Evolutionary conservation across 257 asterid species (phyloP).

Genomic region (Solanum pinnatisectum): DNA sequence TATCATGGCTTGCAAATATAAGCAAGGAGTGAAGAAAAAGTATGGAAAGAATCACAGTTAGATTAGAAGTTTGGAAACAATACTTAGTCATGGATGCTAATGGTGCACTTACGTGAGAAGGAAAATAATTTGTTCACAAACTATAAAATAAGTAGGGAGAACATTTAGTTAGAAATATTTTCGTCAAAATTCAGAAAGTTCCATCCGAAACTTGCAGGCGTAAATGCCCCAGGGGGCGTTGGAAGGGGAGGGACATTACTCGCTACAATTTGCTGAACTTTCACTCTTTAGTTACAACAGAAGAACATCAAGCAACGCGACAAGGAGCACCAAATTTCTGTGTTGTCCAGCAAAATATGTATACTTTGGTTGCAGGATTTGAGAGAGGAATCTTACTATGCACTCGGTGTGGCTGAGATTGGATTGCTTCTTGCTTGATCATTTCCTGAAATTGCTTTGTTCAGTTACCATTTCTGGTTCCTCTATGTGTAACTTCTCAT

Average conservation of each 20-base stretch:
- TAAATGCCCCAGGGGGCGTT: not conserved
- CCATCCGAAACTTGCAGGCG: not conserved
- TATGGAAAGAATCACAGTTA: not conserved
- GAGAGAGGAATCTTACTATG: not conserved
- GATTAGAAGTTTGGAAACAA: not conserved
- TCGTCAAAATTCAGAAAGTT: not conserved
- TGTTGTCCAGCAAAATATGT: not conserved
- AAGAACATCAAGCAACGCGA: not conserved
- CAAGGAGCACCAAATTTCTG: not conserved
- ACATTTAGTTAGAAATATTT: not conserved
- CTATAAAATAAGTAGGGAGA: not conserved
- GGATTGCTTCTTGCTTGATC: not conserved
- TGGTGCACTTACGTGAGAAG: not conserved
- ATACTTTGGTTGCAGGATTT: not conserved
- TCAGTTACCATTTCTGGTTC: not conserved
- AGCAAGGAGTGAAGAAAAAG: not conserved
- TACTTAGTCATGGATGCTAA: not conserved
- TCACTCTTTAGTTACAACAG: not conserved
- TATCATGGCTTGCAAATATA: not conserved
- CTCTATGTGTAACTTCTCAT: not conserved
- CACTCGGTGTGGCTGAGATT: not conserved
- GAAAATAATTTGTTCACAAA: not conserved
- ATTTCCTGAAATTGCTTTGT: not conserved
- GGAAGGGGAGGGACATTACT: not conserved
- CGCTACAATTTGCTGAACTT: not conserved